Base-by-base conservation (phyloP, 225 moss, liverwort and hornwort genomes). In the Neckera pumila region DNA sequence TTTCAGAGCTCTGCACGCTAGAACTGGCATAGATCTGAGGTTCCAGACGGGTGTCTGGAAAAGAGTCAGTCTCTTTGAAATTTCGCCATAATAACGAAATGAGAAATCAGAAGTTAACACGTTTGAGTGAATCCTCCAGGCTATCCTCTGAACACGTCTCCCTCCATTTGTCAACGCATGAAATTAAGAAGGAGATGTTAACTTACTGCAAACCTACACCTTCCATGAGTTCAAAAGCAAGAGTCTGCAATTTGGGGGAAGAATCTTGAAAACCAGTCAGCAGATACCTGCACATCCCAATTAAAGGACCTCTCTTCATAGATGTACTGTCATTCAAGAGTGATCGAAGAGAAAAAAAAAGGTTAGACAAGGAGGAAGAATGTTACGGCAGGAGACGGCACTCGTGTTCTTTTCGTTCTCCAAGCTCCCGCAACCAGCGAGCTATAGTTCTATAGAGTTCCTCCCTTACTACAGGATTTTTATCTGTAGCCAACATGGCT, bases 341-440 rank as follows among this genome's bases (percentile, higher is more conserved):
- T 53, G 70, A 5, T 72, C 49, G 59, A 82, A 59, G 58, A 66
- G 64, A 57, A 61, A 82, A 79, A 23, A 56, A 54, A 78, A 70
- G 19, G 42, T 73, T 84, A 8, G 76, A 71, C 36, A 49, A 72
- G 85, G 83, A 86, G 83, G 79, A 78, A 91, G 92, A 70, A 73
- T 54, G n/a, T 89, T 96, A 98, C 98, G 98, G 98, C 76, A 98
- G 81, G 82, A 98, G 97, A 76, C 95, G 95, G 66, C 94, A 93
- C 86, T 98, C 98, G 58, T 98, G 98, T 86, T 98, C 98, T 90
- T 94, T 95, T 81, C 98, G 92, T 91, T 98, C 97, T 84, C 90
- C 89, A 17, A 98, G 90, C 88, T 95, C 95, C 47, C 91, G 79
- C 81, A 98, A 95, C 98, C 98, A 98, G 81, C 95, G 90, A 82